Evolutionary conservation across 2,329 filamentous ascomycete genomes (phyloP).

Genomic region (Phaeosphaeria sp.): DNA sequence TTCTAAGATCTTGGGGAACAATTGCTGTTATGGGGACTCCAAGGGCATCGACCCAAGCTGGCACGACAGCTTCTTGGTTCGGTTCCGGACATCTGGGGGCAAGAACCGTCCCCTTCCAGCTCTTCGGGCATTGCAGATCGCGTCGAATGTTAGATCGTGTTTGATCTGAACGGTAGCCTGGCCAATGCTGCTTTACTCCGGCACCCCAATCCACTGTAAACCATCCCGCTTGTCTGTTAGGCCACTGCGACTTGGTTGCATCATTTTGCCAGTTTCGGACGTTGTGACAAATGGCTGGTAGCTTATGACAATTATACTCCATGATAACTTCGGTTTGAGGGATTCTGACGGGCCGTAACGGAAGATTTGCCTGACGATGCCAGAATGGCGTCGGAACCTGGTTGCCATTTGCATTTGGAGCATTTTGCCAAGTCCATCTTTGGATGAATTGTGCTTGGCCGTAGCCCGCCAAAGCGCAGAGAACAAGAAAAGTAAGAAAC

Average conservation of each 20-base stretch:
- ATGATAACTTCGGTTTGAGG: background rate
- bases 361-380: background rate
- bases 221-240: background rate
- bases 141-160: background rate
- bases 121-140: conserved; percentile 4
- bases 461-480: background rate
- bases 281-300: conserved; percentile 13
- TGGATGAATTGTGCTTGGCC: conserved; percentile 1
- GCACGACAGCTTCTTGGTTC: conserved; percentile 19
- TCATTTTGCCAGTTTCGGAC: conserved; percentile 4
- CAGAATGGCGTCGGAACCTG: background rate
- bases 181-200: background rate
- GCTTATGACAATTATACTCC: conserved; percentile 11
- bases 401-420: background rate
- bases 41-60: conserved; percentile 1
- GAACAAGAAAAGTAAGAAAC: background rate
- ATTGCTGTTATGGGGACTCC: conserved; percentile 4
- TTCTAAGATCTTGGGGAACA: conserved; percentile 5
- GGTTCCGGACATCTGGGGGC: conserved; percentile 9
- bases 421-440: background rate
- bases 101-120: conserved; percentile 7
- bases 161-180: background rate
- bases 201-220: background rate
- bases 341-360: background rate
- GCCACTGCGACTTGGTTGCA: background rate